A percentile compares a stretch with the other conserved stretches of the same genome.
Evolutionary conservation across 2,329 filamentous ascomycete genomes (phyloP).

Genomic region (Penicillium capsulatum): DNA sequence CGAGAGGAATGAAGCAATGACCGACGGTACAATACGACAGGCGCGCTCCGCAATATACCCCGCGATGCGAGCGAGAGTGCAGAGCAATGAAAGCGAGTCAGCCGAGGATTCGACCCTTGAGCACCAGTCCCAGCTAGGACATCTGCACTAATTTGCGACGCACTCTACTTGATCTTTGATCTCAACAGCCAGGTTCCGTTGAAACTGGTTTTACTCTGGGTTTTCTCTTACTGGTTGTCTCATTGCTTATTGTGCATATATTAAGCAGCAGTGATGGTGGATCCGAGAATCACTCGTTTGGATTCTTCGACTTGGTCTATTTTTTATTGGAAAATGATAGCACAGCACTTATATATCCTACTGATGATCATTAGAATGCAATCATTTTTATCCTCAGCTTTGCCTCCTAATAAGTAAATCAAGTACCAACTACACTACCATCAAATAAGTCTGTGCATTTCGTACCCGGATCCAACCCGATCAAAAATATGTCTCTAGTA

Average conservation of each 20-base stretch:
- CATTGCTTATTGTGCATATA: conserved; percentile 9
- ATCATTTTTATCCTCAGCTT: too few relatives aligned
- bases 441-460: too few relatives aligned
- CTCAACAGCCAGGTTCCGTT: background rate
- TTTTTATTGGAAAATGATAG: too few relatives aligned
- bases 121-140: background rate
- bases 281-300: too few relatives aligned
- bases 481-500: too few relatives aligned
- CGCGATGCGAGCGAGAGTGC: background rate
- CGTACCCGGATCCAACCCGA: too few relatives aligned
- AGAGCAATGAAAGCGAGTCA: conserved; percentile 18
- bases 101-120: conserved; percentile 3
- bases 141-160: background rate
- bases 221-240: too few relatives aligned
- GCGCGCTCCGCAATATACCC: background rate
- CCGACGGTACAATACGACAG: background rate
- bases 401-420: too few relatives aligned
- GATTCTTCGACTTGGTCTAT: too few relatives aligned
- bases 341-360: background rate
- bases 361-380: background rate
- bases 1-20: conserved; percentile 18
- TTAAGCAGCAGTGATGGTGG: conserved; percentile 1
- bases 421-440: too few relatives aligned
- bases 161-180: background rate
- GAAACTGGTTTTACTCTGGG: background rate